Evolutionary conservation across 768 basidiomycete species (phyloP).

Genomic region (Mycena belliarum): DNA sequence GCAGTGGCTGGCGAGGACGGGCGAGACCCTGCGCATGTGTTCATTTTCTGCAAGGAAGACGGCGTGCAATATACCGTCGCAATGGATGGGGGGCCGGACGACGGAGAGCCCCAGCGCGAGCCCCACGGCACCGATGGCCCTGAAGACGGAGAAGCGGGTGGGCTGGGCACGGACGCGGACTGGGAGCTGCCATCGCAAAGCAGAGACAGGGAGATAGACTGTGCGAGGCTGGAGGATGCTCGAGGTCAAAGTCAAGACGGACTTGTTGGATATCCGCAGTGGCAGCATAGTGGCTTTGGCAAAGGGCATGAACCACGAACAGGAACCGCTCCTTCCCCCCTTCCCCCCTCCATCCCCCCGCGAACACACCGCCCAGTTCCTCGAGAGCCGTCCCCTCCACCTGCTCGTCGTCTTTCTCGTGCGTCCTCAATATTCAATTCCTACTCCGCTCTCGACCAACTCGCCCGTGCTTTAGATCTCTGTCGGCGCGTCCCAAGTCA

Average conservation of each 20-base stretch:
- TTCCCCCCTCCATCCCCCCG: conserved; percentile 23
- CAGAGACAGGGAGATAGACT: conserved; percentile 9
- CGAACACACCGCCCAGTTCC: conserved; percentile 41
- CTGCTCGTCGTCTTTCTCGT: conserved; percentile 59
- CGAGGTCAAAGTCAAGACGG: neutral
- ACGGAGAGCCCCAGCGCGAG: conserved; percentile 25
- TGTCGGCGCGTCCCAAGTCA: conserved; percentile 6
- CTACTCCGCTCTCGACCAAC: neutral
- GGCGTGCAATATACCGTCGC: conserved; percentile 45
- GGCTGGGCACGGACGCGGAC: neutral
- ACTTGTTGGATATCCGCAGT: neutral
- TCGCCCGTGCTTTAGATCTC: conserved; percentile 23
- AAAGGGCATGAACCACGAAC: conserved; percentile 25
- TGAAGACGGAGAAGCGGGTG: conserved; percentile 7
- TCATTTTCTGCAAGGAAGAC: neutral
- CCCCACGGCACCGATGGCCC: conserved; percentile 21
- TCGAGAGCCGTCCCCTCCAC: conserved; percentile 59
- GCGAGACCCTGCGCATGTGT: conserved; percentile 5
- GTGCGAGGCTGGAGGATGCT: conserved; percentile 6
- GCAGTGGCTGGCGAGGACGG: conserved; percentile 18
- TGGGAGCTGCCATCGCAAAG: neutral
- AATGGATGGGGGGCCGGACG: conserved; percentile 40
- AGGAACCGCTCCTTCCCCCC: conserved; percentile 45
- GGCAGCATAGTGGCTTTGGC: no score
- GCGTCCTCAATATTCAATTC: conserved; percentile 26